Evolutionary conservation across 2,329 filamentous ascomycete genomes (phyloP).

Genomic region (Trichoderma oligosporum): DNA sequence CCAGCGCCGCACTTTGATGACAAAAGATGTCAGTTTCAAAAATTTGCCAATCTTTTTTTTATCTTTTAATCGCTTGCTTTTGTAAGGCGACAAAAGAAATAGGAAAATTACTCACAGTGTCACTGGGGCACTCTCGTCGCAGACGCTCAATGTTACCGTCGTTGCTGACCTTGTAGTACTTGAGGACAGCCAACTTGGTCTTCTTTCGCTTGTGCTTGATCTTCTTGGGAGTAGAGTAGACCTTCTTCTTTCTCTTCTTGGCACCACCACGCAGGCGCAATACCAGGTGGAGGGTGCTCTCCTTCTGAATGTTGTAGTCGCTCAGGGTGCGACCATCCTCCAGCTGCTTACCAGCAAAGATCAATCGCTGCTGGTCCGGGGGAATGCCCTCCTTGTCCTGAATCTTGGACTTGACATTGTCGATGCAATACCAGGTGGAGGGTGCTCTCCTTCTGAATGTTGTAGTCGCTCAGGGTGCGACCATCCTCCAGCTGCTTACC

Average conservation of each 20-base stretch:
- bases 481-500: conserved; percentile 99
- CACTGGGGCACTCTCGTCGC: conserved; percentile 91
- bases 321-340: conserved; percentile 98
- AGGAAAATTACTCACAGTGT: conserved; percentile 62
- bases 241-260: conserved; percentile 99
- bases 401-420: conserved; percentile 99
- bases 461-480: conserved; percentile 98
- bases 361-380: conserved; percentile 97
- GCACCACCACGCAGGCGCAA: conserved; percentile 96
- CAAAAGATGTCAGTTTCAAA: not conserved
- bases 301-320: conserved; percentile 99
- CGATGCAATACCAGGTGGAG: conserved; percentile 97
- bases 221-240: conserved; percentile 99
- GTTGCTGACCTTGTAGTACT: conserved; percentile 99
- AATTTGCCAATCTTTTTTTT: not conserved
- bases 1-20: conserved; percentile 82
- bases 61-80: too few species aligned
- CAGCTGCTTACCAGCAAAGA: conserved; percentile 99
- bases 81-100: not conserved
- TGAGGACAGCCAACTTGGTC: conserved; percentile 99
- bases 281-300: conserved; percentile 96
- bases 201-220: conserved; percentile 99
- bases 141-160: conserved; percentile 99
- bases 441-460: conserved; percentile 99
- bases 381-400: conserved; percentile 99